Conservation (phyloP, 1,284 basidiomycete species). For the Puccinia polysora region DNA sequence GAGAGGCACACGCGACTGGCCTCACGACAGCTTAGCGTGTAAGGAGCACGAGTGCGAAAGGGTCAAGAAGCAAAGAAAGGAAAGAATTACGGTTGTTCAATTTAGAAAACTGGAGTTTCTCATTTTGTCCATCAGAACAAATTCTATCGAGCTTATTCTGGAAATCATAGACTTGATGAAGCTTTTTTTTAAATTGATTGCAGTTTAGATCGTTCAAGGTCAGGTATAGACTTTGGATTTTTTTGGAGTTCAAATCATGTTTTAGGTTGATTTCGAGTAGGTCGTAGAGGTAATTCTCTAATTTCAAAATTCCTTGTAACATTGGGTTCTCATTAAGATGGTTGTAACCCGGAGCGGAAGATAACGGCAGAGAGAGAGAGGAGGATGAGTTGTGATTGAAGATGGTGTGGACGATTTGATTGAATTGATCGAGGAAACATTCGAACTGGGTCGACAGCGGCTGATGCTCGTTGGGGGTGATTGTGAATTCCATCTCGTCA, state of each 20-base stretch:
- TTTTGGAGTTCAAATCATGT: slow-evolving; percentile 36
- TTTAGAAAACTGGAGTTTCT: slow-evolving; percentile 2
- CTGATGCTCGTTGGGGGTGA: slow-evolving; percentile 18
- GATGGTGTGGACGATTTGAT: slow-evolving; percentile 25
- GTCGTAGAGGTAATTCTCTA: slow-evolving; percentile 22
- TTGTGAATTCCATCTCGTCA: too few relatives aligned
- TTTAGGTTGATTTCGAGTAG: slow-evolving; percentile 9
- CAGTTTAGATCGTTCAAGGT: slow-evolving; percentile 4
- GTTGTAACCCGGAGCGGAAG: slow-evolving; percentile 10
- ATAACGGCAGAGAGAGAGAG: not conserved
- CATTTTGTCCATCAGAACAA: slow-evolving; percentile 34
- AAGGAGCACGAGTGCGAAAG: not conserved
- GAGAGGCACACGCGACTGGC: too few relatives aligned
- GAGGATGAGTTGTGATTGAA: slow-evolving; percentile 24
- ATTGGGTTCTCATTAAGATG: not conserved
- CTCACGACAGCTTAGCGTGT: too few relatives aligned
- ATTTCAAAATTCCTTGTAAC: not conserved
- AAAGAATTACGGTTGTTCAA: slow-evolving; percentile 12
- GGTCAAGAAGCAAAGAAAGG: not conserved
- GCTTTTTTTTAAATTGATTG: slow-evolving; percentile 20
- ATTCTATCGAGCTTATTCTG: slow-evolving; percentile 29
- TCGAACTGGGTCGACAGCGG: slow-evolving; percentile 24
- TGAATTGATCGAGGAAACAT: slow-evolving; percentile 17
- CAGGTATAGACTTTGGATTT: slow-evolving; percentile 13
- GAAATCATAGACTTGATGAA: slow-evolving; percentile 8